A percentile compares a stretch with the other conserved stretches of the same genome.
Evolutionary conservation across 371 early-diverging fungal species (phyloP).

Genomic region (Rhizomucor miehei): DNA sequence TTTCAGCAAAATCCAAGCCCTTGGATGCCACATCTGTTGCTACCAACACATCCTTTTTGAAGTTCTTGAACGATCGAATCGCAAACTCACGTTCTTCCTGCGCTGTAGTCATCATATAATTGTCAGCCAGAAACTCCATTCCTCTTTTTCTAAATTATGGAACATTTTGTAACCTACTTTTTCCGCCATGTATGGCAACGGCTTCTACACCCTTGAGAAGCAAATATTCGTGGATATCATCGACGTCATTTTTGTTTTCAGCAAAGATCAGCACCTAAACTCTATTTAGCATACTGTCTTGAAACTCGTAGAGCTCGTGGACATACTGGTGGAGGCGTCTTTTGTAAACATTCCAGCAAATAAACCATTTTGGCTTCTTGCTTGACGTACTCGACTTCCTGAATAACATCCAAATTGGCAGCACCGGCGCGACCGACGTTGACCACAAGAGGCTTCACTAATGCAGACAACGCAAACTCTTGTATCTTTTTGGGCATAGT

Average conservation of each 20-base stretch:
- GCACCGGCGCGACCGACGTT: constrained; percentile 99
- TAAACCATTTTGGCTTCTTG: constrained; percentile 92
- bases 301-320: background rate
- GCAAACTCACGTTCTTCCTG: constrained; percentile 84
- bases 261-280: constrained; percentile 91
- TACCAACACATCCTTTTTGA: constrained; percentile 84
- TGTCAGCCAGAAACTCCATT: too few relatives aligned
- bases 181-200: constrained; percentile 94
- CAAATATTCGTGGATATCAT: constrained; percentile 96
- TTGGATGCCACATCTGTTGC: constrained; percentile 92
- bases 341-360: constrained; percentile 89
- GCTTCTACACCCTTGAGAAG: constrained; percentile 92
- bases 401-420: constrained; percentile 96
- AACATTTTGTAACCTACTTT: constrained; percentile 56
- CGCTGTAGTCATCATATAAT: too few relatives aligned
- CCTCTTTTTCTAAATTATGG: background rate
- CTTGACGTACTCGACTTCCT: constrained; percentile 97
- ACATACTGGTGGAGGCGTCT: constrained; percentile 89
- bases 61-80: constrained; percentile 76
- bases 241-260: constrained; percentile 99
- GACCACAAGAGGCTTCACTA: constrained; percentile 91
- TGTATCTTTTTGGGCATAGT: constrained; percentile 99
- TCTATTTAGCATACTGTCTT: background rate
- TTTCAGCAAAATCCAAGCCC: constrained; percentile 92
- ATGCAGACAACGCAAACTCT: constrained; percentile 87